phyloP scores from a whole-genome alignment of 2,329 filamentous ascomycete genomes.

The Neofusicoccum sp. region DNA sequence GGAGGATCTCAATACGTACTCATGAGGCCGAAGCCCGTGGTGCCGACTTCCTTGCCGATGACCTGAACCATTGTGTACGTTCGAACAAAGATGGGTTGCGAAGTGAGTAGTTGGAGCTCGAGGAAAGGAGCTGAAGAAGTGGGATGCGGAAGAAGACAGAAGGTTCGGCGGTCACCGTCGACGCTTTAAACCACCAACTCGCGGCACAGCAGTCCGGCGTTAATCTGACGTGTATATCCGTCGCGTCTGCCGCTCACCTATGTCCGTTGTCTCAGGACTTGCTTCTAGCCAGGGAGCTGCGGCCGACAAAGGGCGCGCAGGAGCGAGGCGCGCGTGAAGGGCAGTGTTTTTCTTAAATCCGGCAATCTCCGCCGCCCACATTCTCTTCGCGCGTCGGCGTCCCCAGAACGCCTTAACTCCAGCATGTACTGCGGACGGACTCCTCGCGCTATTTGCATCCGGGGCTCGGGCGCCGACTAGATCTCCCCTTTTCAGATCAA shows the following conservation, averaged over 20 bases:
- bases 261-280: background rate
- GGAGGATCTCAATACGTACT: slow-evolving; percentile 29
- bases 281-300: background rate
- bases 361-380: background rate
- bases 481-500: no score
- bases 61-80: slow-evolving; percentile 36
- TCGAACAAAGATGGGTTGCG: background rate
- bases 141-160: background rate
- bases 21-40: slow-evolving; percentile 53
- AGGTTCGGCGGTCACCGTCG: background rate
- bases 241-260: background rate
- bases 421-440: background rate
- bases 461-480: no score
- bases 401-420: background rate
- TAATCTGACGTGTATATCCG: slow-evolving; percentile 2
- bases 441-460: background rate
- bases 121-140: background rate
- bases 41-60: slow-evolving; percentile 41
- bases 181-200: background rate
- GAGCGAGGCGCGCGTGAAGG: background rate
- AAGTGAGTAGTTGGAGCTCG: background rate
- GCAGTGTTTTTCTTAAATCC: background rate
- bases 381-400: no score
- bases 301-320: background rate
- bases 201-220: background rate